These are phyloP conservation scores for Plenodomus tracheiphilus DNA, from an alignment of 2,329 filamentous ascomycete genomes.

Conservation along the genomic window DNA sequence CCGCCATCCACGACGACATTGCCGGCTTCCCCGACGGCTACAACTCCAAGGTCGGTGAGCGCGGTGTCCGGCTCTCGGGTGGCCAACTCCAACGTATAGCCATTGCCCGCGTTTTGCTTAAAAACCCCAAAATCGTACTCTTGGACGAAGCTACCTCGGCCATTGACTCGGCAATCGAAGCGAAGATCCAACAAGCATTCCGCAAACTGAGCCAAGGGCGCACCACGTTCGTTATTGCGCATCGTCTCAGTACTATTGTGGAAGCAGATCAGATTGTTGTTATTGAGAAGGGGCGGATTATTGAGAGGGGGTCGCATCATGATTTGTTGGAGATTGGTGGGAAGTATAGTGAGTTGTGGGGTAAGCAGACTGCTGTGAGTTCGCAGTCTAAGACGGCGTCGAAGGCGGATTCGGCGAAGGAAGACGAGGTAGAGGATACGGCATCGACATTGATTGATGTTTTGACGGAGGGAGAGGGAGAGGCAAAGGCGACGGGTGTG, in stretches of 20 bases:
- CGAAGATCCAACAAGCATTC: conserved; percentile 67
- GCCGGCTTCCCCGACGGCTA: conserved; percentile 55
- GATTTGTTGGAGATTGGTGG: conserved; percentile 72
- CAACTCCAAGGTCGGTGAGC: conserved; percentile 46
- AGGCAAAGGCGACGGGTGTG: conserved; percentile 16
- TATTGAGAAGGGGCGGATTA: conserved; percentile 73
- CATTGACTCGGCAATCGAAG: conserved; percentile 74
- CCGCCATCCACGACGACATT: conserved; percentile 68
- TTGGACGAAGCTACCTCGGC: conserved; percentile 88
- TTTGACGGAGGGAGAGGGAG: conserved; percentile 26
- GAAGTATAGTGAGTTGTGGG: conserved; percentile 84
- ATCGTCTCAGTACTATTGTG: conserved; percentile 83
- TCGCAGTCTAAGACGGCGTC: conserved; percentile 16
- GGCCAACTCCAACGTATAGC: conserved; percentile 69
- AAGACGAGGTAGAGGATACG: conserved; percentile 11
- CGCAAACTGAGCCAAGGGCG: conserved; percentile 61
- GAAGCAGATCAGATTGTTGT: conserved; percentile 85
- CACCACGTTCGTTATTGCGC: conserved; percentile 71
- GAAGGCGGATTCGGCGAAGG: conserved; percentile 18
- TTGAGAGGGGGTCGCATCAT: conserved; percentile 77
- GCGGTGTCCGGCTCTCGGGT: conserved; percentile 58
- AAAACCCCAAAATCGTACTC: conserved; percentile 78
- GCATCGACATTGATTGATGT: conserved; percentile 25
- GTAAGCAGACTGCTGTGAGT: conserved; percentile 66
- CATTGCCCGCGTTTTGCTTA: conserved; percentile 75